Percentiles rank a stretch among this genome's conserved stretches.
Evolutionary conservation across 2,329 filamentous ascomycete species (phyloP).

Genomic region (Diaporthe helianthi): DNA sequence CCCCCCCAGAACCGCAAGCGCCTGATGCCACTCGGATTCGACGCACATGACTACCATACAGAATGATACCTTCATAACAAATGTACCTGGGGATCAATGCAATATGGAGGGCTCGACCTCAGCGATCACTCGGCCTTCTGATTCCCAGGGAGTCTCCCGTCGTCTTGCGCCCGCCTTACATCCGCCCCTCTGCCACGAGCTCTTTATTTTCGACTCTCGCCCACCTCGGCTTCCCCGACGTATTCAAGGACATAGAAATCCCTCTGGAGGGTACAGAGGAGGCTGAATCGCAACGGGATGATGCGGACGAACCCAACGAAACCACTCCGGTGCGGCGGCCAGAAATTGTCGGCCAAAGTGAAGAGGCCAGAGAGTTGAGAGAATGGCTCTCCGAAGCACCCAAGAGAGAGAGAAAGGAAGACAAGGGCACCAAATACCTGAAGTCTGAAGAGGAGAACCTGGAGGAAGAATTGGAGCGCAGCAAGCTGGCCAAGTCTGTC

Average conservation of each 20-base stretch:
- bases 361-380: not conserved
- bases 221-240: not conserved
- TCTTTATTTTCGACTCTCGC: not conserved
- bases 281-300: not conserved
- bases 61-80: constrained; percentile 50
- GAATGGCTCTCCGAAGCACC: not conserved
- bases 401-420: not conserved
- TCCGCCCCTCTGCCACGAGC: not conserved
- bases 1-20: not conserved
- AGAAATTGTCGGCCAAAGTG: not conserved
- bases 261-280: not conserved
- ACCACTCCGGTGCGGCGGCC: not conserved
- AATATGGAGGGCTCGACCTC: constrained; percentile 51
- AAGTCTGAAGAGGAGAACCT: not conserved
- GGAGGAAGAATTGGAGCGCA: constrained; percentile 24
- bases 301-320: not conserved
- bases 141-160: constrained; percentile 38
- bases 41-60: constrained; percentile 17
- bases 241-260: not conserved
- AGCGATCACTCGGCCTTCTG: constrained; percentile 40
- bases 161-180: constrained; percentile 11
- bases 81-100: constrained; percentile 56
- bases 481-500: constrained; percentile 38
- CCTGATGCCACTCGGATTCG: constrained; percentile 15
- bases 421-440: not conserved